Conservation (phyloP, 169 alveolate species). For the Cryptosporidium sp. region DNA sequence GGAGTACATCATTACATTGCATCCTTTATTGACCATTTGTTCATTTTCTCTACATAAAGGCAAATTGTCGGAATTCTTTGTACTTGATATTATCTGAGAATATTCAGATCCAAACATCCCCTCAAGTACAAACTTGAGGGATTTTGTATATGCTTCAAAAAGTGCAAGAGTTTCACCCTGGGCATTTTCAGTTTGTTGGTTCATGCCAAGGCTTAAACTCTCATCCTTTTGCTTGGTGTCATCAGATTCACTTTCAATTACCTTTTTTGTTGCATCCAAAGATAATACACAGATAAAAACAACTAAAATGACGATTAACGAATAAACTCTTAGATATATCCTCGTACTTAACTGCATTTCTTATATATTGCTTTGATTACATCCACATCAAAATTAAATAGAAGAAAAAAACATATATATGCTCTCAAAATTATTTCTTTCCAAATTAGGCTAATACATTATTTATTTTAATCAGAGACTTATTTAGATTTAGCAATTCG, state of each 20-base stretch:
- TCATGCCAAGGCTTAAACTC: neutral
- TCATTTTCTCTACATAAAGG: constrained; percentile 60
- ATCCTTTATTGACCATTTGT: constrained; percentile 66
- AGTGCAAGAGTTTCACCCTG: constrained; percentile 25
- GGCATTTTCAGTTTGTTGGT: neutral
- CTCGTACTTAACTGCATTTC: neutral
- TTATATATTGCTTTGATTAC: neutral
- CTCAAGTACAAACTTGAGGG: constrained; percentile 20
- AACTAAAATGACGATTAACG: neutral
- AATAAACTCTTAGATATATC: neutral
- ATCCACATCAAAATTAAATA: neutral
- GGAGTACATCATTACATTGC: constrained; percentile 55
- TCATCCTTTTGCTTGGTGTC: neutral
- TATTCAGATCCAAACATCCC: constrained; percentile 62
- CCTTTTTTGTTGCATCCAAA: constrained; percentile 5
- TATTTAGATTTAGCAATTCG: neutral
- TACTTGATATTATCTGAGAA: neutral
- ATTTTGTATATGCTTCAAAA: constrained; percentile 28
- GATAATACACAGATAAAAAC: neutral
- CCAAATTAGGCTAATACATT: too few relatives aligned
- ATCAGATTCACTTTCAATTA: neutral
- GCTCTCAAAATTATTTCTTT: neutral
- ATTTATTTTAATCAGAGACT: neutral
- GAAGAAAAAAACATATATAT: too few relatives aligned
- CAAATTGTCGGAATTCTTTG: neutral